A percentile compares a stretch with the other conserved stretches of the same genome.
These are phyloP conservation scores for Acer yangbiense DNA, from an alignment of 345 rosid genomes.

Conservation along the genomic window DNA sequence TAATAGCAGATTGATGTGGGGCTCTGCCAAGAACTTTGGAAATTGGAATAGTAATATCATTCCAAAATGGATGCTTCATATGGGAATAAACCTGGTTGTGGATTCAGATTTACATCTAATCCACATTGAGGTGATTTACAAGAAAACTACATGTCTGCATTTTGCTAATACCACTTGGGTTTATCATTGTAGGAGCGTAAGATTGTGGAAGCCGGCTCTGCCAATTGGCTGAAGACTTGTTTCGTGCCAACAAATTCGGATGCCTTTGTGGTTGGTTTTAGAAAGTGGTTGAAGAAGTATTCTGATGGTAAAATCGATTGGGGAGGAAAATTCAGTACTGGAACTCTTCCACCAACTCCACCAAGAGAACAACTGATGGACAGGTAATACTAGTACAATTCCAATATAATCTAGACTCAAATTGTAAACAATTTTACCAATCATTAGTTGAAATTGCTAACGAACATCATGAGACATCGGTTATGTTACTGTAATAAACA, in stretches of 20 bases:
- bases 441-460: too few species aligned
- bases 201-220: slow-evolving; percentile 61
- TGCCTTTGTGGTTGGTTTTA: slow-evolving; percentile 67
- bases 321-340: slow-evolving; percentile 59
- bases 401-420: neutral
- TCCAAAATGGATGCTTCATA: slow-evolving; percentile 86
- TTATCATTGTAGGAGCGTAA: slow-evolving; percentile 62
- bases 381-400: slow-evolving; percentile 41
- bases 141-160: neutral
- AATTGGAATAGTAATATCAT: slow-evolving; percentile 63
- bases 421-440: neutral
- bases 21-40: slow-evolving; percentile 68
- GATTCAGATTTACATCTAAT: slow-evolving; percentile 91
- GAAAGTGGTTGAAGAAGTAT: slow-evolving; percentile 77
- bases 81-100: slow-evolving; percentile 67
- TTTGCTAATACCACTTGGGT: slow-evolving; percentile 6
- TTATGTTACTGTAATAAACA: neutral
- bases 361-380: slow-evolving; percentile 80
- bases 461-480: neutral
- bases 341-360: slow-evolving; percentile 71
- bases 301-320: slow-evolving; percentile 65
- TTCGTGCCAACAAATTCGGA: slow-evolving; percentile 81
- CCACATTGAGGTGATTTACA: slow-evolving; percentile 68
- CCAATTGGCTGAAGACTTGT: slow-evolving; percentile 85
- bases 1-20: slow-evolving; percentile 83